phyloP scores from a whole-genome alignment of 169 alveolate species.

The Pseudocohnilembus persalinus region DNA sequence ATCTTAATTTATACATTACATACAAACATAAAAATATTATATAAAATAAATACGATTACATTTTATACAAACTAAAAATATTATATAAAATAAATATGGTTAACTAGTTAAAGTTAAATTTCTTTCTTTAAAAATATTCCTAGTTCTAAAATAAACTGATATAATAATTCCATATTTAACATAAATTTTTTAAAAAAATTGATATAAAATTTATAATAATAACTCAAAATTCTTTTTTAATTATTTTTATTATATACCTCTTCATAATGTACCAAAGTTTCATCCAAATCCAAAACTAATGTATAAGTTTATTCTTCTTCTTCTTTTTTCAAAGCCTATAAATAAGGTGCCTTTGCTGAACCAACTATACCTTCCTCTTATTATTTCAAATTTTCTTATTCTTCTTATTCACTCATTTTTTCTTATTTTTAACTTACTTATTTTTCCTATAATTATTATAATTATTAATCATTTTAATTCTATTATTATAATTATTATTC shows the following conservation, averaged over 20 bases:
- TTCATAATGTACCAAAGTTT: slow-evolving; percentile 45
- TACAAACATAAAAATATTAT: too few relatives aligned
- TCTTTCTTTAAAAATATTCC: too few relatives aligned
- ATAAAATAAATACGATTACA: too few relatives aligned
- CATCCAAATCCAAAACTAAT: slow-evolving; percentile 40
- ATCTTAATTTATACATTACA: not conserved
- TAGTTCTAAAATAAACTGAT: not conserved
- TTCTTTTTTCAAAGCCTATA: not conserved
- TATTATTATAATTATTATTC: too few relatives aligned
- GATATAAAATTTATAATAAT: not conserved
- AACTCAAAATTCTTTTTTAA: not conserved
- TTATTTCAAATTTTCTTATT: not conserved
- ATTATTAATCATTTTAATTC: too few relatives aligned
- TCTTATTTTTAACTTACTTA: too few relatives aligned
- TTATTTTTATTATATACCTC: slow-evolving; percentile 28
- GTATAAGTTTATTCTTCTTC: slow-evolving; percentile 20
- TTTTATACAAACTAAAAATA: too few relatives aligned
- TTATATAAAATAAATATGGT: too few relatives aligned
- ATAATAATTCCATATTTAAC: too few relatives aligned
- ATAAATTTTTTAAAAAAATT: too few relatives aligned
- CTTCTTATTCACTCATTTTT: too few relatives aligned
- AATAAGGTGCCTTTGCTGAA: not conserved
- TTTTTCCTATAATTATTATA: too few relatives aligned
- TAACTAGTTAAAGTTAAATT: not conserved
- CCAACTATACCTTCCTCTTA: not conserved